phyloP scores from a whole-genome alignment of 2,329 filamentous ascomycete genomes.

The Colletotrichum agaves region DNA sequence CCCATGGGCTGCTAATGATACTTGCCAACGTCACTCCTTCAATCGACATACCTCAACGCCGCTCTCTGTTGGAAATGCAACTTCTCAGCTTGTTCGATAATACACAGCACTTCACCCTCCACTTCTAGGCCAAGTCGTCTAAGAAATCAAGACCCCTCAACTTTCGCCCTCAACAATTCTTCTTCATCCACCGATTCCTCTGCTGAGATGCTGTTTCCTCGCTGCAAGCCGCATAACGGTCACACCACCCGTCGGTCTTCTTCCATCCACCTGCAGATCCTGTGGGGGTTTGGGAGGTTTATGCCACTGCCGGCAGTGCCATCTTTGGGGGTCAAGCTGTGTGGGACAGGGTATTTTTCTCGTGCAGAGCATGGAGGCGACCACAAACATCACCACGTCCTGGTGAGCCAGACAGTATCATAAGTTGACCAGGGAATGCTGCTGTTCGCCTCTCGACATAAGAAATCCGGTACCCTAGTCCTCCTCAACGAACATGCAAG shows the following conservation, averaged over 20 bases:
- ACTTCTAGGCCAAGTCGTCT: too few species aligned
- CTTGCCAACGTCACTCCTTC: not conserved
- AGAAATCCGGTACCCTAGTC: not conserved
- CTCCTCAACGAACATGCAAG: conserved; percentile 14
- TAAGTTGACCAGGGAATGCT: not conserved
- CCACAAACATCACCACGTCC: not conserved
- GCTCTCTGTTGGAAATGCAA: too few species aligned
- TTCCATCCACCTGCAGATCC: conserved; percentile 17
- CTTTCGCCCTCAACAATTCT: conserved; percentile 5
- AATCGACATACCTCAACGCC: not conserved
- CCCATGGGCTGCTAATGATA: not conserved
- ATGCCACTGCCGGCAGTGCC: conserved; percentile 18
- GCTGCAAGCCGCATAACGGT: conserved; percentile 14
- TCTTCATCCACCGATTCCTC: not conserved
- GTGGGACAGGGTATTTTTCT: not conserved
- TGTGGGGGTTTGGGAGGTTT: conserved; percentile 16
- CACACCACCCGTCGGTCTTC: conserved; percentile 16
- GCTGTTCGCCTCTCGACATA: not conserved
- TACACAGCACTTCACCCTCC: too few species aligned
- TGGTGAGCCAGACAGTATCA: not conserved
- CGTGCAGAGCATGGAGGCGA: not conserved
- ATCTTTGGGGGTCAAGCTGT: conserved; percentile 5
- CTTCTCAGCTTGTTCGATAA: too few species aligned
- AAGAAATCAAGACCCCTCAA: too few species aligned
- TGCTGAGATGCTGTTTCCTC: conserved; percentile 20